Evolutionary conservation across 345 rosid species (phyloP).

Genomic region (Melaleuca quinquenervia): DNA sequence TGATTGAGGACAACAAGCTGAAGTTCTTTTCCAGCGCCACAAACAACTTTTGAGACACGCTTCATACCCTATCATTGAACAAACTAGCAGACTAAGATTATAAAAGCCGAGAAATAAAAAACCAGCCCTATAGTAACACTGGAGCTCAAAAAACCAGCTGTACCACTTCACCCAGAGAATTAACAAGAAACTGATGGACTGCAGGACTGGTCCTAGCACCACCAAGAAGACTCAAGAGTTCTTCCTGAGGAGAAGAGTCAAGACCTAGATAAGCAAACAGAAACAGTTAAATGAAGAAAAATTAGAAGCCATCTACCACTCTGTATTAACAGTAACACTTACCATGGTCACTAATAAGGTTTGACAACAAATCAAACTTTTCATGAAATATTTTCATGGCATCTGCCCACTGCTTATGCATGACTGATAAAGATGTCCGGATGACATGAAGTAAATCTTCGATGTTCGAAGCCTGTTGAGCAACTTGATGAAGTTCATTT

Average conservation of each 20-base stretch:
- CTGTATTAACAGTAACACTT: conserved; percentile 8
- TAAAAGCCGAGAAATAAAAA: neutral
- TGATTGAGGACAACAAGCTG: conserved; percentile 70
- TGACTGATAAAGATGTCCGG: conserved; percentile 55
- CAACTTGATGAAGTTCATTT: conserved; percentile 88
- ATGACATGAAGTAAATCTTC: conserved; percentile 83
- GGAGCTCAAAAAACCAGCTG: conserved; percentile 11
- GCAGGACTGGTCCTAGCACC: conserved; percentile 90
- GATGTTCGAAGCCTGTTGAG: conserved; percentile 86
- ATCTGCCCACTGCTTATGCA: conserved; percentile 82
- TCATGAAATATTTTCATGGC: conserved; percentile 62
- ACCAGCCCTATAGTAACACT: conserved; percentile 1
- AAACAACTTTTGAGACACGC: conserved; percentile 64
- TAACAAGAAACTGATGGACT: conserved; percentile 77
- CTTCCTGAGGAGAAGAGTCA: conserved; percentile 88
- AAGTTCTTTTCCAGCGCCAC: conserved; percentile 90
- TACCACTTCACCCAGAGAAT: conserved; percentile 83
- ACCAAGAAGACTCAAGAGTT: conserved; percentile 77
- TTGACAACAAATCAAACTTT: conserved; percentile 69
- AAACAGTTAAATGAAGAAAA: neutral
- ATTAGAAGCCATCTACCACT: neutral
- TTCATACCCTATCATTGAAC: conserved; percentile 50
- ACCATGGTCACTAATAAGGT: conserved; percentile 70
- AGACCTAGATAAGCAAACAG: conserved; percentile 31
- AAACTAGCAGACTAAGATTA: neutral